Conservation (phyloP, 306 rosid genomes). For the Acacia crassicarpa region DNA sequence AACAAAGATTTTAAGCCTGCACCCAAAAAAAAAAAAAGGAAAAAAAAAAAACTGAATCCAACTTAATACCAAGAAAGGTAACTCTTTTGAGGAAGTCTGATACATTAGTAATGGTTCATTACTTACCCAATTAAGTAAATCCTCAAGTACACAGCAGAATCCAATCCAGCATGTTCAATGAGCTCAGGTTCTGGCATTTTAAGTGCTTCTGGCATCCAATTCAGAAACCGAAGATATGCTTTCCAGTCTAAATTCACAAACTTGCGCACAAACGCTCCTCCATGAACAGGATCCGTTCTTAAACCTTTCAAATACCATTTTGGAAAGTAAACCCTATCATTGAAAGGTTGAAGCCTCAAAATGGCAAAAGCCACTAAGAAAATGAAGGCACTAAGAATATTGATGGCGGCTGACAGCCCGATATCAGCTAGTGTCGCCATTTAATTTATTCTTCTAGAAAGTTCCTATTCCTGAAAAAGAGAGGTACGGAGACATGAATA, state of each 20-base stretch:
- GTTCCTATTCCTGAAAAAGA: slow-evolving; percentile 42
- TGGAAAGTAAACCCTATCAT: slow-evolving; percentile 94
- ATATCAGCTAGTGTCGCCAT: slow-evolving; percentile 86
- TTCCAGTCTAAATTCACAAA: slow-evolving; percentile 88
- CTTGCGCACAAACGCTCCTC: slow-evolving; percentile 70
- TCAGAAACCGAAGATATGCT: slow-evolving; percentile 68
- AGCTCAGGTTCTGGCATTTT: slow-evolving; percentile 96
- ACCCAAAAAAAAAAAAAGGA: slow-evolving; percentile 19
- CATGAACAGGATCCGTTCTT: slow-evolving; percentile 71
- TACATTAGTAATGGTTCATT: background rate
- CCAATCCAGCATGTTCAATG: slow-evolving; percentile 94
- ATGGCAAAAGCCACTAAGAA: slow-evolving; percentile 82
- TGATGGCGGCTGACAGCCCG: slow-evolving; percentile 71
- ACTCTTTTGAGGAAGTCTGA: background rate
- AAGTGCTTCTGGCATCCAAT: slow-evolving; percentile 97
- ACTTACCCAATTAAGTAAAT: slow-evolving; percentile 91
- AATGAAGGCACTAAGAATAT: slow-evolving; percentile 70
- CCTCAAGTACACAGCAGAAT: slow-evolving; percentile 92
- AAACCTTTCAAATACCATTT: slow-evolving; percentile 89
- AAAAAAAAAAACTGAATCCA: background rate
- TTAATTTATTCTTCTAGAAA: slow-evolving; percentile 8
- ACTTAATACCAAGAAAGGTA: background rate
- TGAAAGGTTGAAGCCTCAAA: slow-evolving; percentile 94
- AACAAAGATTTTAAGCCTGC: slow-evolving; percentile 91
- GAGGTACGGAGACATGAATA: background rate